Percentiles rank a stretch among this genome's conserved stretches.
These are phyloP conservation scores for Podospora conica DNA, from an alignment of 495 filamentous ascomycete genomes.

Conservation along the genomic window DNA sequence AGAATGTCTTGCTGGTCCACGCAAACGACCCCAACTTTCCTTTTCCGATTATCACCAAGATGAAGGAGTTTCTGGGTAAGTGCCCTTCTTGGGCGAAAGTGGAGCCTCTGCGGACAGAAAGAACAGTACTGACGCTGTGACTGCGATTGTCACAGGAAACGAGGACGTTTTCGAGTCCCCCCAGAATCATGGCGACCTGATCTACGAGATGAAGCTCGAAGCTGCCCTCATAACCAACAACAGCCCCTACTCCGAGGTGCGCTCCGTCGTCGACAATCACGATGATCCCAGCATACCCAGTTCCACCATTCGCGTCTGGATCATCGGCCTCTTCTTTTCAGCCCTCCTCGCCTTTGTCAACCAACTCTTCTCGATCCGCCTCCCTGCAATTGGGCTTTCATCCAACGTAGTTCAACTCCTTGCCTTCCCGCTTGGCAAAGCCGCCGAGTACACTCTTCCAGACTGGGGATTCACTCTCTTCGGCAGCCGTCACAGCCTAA, in stretches of 20 bases:
- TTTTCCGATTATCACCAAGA: slow-evolving; percentile 24
- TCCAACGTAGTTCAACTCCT: slow-evolving; percentile 35
- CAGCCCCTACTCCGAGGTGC: slow-evolving; percentile 43
- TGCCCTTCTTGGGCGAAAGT: background rate
- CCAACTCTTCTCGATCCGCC: slow-evolving; percentile 35
- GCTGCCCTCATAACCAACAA: slow-evolving; percentile 38
- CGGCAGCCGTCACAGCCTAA: slow-evolving; percentile 32
- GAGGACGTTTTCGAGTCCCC: slow-evolving; percentile 23
- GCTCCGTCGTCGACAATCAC: slow-evolving; percentile 40
- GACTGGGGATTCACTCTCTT: slow-evolving; percentile 33
- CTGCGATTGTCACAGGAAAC: slow-evolving; percentile 19
- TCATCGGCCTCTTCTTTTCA: slow-evolving; percentile 32
- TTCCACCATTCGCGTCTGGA: slow-evolving; percentile 33
- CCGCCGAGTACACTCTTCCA: slow-evolving; percentile 27
- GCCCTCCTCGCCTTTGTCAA: slow-evolving; percentile 30
- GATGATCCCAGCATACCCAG: slow-evolving; percentile 31
- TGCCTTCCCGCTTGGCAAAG: slow-evolving; percentile 34
- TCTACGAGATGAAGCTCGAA: slow-evolving; percentile 38
- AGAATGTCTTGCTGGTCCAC: slow-evolving; percentile 30
- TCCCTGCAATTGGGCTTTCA: slow-evolving; percentile 26
- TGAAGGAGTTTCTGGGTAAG: slow-evolving; percentile 30
- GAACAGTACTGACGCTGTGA: background rate
- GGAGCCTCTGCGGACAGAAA: background rate
- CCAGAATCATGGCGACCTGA: slow-evolving; percentile 25
- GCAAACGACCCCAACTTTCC: slow-evolving; percentile 37